A percentile compares a stretch with the other conserved stretches of the same genome.
Evolutionary conservation across 1,284 basidiomycete species (phyloP).

Genomic region (Leccinum subrobustum): DNA sequence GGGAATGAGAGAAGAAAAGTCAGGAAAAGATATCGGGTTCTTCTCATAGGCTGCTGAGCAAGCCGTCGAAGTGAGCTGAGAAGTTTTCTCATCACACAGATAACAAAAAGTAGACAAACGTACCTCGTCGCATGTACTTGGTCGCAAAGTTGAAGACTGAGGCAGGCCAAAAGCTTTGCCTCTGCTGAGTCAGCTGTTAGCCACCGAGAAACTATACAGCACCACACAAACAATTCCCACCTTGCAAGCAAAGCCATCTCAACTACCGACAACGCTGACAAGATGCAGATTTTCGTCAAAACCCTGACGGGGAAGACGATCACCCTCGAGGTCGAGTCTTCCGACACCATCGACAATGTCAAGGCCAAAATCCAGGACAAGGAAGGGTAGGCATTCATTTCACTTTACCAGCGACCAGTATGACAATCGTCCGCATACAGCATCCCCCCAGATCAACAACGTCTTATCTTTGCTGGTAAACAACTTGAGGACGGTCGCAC

Average conservation of each 20-base stretch:
- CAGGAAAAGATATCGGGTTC: slow-evolving; percentile 44
- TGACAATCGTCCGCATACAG: slow-evolving; percentile 7
- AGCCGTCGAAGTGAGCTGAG: slow-evolving; percentile 65
- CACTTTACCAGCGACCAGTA: neutral
- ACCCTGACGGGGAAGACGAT: slow-evolving; percentile 98
- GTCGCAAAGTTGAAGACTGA: no score
- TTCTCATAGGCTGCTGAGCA: slow-evolving; percentile 49
- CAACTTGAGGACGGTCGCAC: slow-evolving; percentile 93
- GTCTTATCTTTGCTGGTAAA: slow-evolving; percentile 28
- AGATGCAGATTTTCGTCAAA: slow-evolving; percentile 96
- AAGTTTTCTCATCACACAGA: slow-evolving; percentile 45
- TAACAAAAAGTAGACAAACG: slow-evolving; percentile 5
- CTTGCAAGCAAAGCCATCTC: neutral
- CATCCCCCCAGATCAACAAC: slow-evolving; percentile 26
- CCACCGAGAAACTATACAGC: slow-evolving; percentile 49
- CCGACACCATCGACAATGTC: slow-evolving; percentile 47
- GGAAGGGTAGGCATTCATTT: slow-evolving; percentile 62
- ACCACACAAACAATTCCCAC: slow-evolving; percentile 23
- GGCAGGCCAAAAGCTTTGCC: neutral
- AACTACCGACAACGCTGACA: slow-evolving; percentile 10
- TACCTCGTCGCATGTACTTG: slow-evolving; percentile 6
- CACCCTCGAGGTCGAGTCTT: slow-evolving; percentile 97
- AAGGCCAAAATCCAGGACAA: slow-evolving; percentile 50
- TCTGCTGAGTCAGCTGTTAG: slow-evolving; percentile 27
- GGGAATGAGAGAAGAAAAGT: slow-evolving; percentile 17